Percentiles rank a stretch among this genome's conserved stretches.
phyloP scores from a whole-genome alignment of 2,329 filamentous ascomycete species.

The Neonectria sp. region DNA sequence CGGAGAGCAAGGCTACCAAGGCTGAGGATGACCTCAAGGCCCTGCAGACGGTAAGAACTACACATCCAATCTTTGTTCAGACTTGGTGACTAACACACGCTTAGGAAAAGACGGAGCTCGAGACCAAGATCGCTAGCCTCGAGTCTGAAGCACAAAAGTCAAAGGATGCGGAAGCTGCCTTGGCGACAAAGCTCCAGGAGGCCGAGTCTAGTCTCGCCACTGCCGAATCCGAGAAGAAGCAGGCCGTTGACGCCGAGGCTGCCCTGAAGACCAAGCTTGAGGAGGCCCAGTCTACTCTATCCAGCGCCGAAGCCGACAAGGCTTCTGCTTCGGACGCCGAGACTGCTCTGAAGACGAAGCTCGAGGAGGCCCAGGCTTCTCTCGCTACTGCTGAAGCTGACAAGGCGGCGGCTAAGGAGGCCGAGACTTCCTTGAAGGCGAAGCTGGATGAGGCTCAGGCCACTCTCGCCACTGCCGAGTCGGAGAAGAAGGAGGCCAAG shows the following conservation, averaged over 20 bases:
- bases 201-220: constrained; percentile 23
- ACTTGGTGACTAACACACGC: constrained; percentile 26
- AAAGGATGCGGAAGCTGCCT: constrained; percentile 40
- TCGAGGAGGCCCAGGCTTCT: constrained; percentile 35
- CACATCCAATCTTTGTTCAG: neutral
- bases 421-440: constrained; percentile 39
- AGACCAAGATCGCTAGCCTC: constrained; percentile 37
- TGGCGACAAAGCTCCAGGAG: constrained; percentile 38
- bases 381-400: constrained; percentile 32
- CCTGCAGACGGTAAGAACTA: constrained; percentile 49
- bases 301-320: constrained; percentile 26
- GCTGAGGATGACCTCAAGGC: constrained; percentile 55
- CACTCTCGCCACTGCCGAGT: constrained; percentile 21
- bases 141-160: constrained; percentile 38
- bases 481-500: constrained; percentile 29
- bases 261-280: constrained; percentile 33
- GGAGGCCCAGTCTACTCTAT: constrained; percentile 27
- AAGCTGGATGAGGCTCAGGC: constrained; percentile 33
- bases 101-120: constrained; percentile 42
- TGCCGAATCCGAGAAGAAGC: constrained; percentile 28
- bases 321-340: neutral
- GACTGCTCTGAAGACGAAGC: constrained; percentile 38
- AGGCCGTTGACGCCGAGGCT: constrained; percentile 30
- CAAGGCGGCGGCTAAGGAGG: constrained; percentile 34
- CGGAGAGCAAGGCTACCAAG: constrained; percentile 55